Conservation (phyloP, 257 asterid genomes). For the Plectranthus barbatus region DNA sequence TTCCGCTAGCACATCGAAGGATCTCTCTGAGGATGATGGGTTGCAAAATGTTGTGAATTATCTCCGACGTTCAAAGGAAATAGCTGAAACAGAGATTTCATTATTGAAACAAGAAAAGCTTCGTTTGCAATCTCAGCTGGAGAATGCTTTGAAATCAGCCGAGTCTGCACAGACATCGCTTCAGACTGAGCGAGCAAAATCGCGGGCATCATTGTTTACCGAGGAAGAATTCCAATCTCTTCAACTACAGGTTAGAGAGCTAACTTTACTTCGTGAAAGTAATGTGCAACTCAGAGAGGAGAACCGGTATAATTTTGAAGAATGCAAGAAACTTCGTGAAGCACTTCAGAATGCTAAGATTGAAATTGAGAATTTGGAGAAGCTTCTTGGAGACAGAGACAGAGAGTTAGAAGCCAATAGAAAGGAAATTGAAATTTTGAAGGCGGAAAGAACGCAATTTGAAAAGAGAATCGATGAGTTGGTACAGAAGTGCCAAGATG, state of each 20-base stretch:
- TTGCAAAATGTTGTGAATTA: conserved; percentile 69
- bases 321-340: conserved; percentile 88
- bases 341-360: conserved; percentile 37
- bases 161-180: conserved; percentile 68
- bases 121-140: conserved; percentile 85
- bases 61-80: conserved; percentile 88
- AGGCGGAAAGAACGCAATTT: conserved; percentile 46
- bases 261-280: conserved; percentile 88
- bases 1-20: conserved; percentile 48
- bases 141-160: conserved; percentile 65
- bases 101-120: conserved; percentile 76
- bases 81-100: conserved; percentile 86
- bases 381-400: conserved; percentile 42
- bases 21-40: conserved; percentile 56
- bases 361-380: conserved; percentile 57
- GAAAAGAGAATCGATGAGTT: conserved; percentile 62
- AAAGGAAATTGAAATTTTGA: conserved; percentile 44
- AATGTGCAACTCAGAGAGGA: conserved; percentile 92
- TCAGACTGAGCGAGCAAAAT: conserved; percentile 50
- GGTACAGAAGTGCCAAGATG: conserved; percentile 52
- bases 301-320: conserved; percentile 74
- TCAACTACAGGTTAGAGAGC: conserved; percentile 82
- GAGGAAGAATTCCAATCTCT: conserved; percentile 77
- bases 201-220: conserved; percentile 44
- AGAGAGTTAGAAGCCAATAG: conserved; percentile 50